These are phyloP conservation scores for Phallus indusiatus DNA, from an alignment of 768 basidiomycete species.

Conservation along the genomic window DNA sequence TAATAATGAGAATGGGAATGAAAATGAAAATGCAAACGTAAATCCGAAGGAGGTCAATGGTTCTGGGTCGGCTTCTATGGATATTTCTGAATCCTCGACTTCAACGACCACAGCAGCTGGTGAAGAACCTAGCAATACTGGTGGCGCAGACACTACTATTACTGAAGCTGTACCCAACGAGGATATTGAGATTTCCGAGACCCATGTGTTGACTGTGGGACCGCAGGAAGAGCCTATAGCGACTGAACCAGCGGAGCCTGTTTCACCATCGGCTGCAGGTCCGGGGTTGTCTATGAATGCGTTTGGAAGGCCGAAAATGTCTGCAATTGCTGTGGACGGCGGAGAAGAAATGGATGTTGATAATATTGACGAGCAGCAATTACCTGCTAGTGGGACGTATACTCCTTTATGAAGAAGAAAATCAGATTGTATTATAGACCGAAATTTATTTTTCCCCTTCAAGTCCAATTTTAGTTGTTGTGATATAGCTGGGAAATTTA, in stretches of 20 bases:
- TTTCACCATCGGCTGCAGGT: constrained; percentile 2
- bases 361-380: neutral
- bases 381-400: neutral
- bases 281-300: constrained; percentile 9
- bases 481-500: too few species aligned
- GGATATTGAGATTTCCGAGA: neutral
- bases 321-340: neutral
- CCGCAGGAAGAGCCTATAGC: neutral
- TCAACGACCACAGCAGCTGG: too few species aligned
- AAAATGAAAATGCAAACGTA: too few species aligned
- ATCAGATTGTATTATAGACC: too few species aligned
- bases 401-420: too few species aligned
- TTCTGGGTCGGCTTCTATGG: too few species aligned
- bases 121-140: too few species aligned
- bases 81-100: too few species aligned
- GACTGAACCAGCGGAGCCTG: constrained; percentile 1
- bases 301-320: constrained; percentile 9
- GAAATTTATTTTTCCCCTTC: too few species aligned
- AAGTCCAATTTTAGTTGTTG: too few species aligned
- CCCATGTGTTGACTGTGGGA: neutral
- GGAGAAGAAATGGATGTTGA: constrained; percentile 4
- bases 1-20: neutral
- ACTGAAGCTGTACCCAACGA: neutral
- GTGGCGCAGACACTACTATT: neutral
- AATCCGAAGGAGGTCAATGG: too few species aligned